phyloP scores from a whole-genome alignment of 495 filamentous ascomycete species.

The Lepidopterella palustris region DNA sequence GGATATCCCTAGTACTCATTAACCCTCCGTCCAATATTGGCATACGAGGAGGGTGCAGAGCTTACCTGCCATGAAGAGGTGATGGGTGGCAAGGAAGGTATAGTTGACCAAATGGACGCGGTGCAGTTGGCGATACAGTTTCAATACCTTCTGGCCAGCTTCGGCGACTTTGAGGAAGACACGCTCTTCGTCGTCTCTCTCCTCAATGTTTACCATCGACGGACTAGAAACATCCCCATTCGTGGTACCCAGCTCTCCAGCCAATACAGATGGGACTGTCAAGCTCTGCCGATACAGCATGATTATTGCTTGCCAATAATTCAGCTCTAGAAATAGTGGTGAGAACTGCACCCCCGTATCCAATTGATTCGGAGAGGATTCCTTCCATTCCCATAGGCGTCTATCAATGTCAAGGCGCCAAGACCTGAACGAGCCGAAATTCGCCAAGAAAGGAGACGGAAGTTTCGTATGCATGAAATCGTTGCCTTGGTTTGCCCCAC shows the following conservation, averaged over 20 bases:
- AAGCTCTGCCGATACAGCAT: slow-evolving; percentile 92
- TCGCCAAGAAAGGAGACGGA: slow-evolving; percentile 75
- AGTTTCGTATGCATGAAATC: slow-evolving; percentile 71
- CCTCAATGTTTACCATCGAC: slow-evolving; percentile 49
- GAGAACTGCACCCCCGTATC: slow-evolving; percentile 84
- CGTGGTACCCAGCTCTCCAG: slow-evolving; percentile 66
- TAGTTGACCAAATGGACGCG: slow-evolving; percentile 86
- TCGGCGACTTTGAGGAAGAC: slow-evolving; percentile 92
- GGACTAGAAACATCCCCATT: slow-evolving; percentile 59
- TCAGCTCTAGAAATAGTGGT: slow-evolving; percentile 79
- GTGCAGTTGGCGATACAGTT: slow-evolving; percentile 86
- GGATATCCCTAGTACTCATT: slow-evolving; percentile 59
- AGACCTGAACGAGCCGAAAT: slow-evolving; percentile 75
- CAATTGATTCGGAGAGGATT: slow-evolving; percentile 63
- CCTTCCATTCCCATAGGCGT: slow-evolving; percentile 80
- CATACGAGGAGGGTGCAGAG: neutral
- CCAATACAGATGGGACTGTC: slow-evolving; percentile 76
- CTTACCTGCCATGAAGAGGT: slow-evolving; percentile 90
- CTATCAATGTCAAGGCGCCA: slow-evolving; percentile 87
- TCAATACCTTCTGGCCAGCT: slow-evolving; percentile 85
- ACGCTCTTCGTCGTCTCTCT: slow-evolving; percentile 77
- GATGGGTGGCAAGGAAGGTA: slow-evolving; percentile 93
- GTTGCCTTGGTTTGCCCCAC: slow-evolving; percentile 54
- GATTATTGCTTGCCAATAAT: slow-evolving; percentile 98
- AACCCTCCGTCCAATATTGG: neutral